Base-by-base conservation (phyloP, 768 basidiomycete species). In the Serendipita sp. region DNA sequence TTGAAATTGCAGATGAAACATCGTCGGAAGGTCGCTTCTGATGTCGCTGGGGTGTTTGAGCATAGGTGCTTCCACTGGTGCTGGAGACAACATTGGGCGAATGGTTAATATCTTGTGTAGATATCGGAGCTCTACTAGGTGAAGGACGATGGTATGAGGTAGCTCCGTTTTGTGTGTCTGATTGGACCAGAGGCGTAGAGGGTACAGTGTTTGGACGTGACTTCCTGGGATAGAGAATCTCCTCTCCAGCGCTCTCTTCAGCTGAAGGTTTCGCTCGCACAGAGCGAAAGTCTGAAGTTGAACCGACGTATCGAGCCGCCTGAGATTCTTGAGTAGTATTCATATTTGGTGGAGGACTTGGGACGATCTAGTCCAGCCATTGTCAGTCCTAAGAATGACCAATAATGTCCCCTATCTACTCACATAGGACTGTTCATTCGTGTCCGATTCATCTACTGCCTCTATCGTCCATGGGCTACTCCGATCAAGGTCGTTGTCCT, bases 381-480 rank as follows among this genome's bases (percentile, higher is more conserved):
- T 44, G 8, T 44, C 18, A 44, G 45, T 4, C 28, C 30, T 68
- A 65, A 44, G 34, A n/a, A 15, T 10, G 46, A 65, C 36, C 41
- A 65, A 38, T 52, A 30, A 67, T 44, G 30, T 51, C 72, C 77
- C 18, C 73, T 13, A 47, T 36, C 35, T 23, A 56, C 65, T 23
- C 28, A 65, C 52, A 41, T 44, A 60, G 30, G 54, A 85, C 87
- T 77, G 88, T 83, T 66, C 77, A 78, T 66, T 86, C 87, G 62
- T 60, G 38, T 87, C 88, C 30, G 76, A 72, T 71, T 90, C 89
- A 46, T 91, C 89, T 63, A 91, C 76, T 3, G 89, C 89, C 69
- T 91, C 89, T 68, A 90, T 89, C 11, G 89, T 91, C 89, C 88
- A 91, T 3, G 88, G 89, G 69, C 88, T 91, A 70, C 89, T 88